Base-by-base conservation (phyloP, 768 basidiomycete genomes). In the Sporobolomyces pararoseus region DNA sequence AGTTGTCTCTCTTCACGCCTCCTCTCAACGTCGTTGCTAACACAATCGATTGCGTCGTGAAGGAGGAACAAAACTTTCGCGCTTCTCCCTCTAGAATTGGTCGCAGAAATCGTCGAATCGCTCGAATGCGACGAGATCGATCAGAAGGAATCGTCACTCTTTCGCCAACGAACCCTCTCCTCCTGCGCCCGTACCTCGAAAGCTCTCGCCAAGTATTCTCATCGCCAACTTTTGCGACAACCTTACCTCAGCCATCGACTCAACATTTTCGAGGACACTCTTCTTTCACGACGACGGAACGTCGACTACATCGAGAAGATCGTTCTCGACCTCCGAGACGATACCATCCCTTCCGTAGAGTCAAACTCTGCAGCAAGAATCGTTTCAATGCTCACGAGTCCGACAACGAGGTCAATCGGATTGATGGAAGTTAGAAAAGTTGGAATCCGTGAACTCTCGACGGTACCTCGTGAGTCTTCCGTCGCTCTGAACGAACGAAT, bases 61-160 rank as follows among this genome's bases (percentile, higher is more conserved):
- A 59, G 59, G 4, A 19, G 44, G 10, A 31, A 34, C 59, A 49
- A 25, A 17, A 7, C 13, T 19, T 61, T 49, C 42, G 3, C 2
- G 42, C 25, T 29, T 12, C 32, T 61, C 4, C 59, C 59, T 5
- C 46, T 61, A 29, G 59, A 61, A 19, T 29, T 61, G 16, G 59
- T 61, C 59, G 59, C 59, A 1, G 7, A 61, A 9, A 23, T 61
- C 31, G 46, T 61, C 46, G 59, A 61, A 25, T 25, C 44, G 17
- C 31, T 61, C 44, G 31, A 34, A 29, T 7, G 21, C 9, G 59
- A 61, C 46, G 2, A 31, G 46, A 49, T 47, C 29, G 44, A 61
- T 23, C 46, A 49, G 6, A 4, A 23, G 2, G 58, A 60, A 10
- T 46, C 58, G 13, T 29, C 42, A 9, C 9, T 60, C 14, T 16